Conservation (phyloP, 495 filamentous ascomycete species). For the Aspergillus bridgeri region DNA sequence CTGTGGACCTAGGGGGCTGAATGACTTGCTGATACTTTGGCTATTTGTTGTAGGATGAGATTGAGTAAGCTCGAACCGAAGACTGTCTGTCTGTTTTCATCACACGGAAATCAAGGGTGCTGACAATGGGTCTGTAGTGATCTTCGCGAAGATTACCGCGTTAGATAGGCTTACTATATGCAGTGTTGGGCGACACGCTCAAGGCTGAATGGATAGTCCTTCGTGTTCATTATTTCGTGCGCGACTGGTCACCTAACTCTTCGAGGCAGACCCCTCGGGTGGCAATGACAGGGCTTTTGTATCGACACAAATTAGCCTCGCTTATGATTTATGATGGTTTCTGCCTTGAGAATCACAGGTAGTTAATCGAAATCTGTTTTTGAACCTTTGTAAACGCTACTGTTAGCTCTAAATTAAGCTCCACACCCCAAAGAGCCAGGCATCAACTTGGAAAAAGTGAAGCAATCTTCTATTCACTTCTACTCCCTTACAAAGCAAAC, state of each 20-base stretch:
- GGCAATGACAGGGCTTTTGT: not conserved
- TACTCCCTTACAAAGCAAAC: not conserved
- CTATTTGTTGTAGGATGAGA: conserved; percentile 5
- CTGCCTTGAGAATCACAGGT: not conserved
- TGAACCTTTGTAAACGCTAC: not conserved
- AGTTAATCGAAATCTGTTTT: not conserved
- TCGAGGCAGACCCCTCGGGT: not conserved
- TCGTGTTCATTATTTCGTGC: not conserved
- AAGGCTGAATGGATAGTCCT: not conserved
- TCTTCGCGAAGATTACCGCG: conserved; percentile 8
- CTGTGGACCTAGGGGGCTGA: not conserved
- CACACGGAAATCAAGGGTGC: not conserved
- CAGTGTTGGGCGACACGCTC: no score
- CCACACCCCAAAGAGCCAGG: not conserved
- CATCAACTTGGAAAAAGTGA: not conserved
- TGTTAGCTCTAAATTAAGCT: not conserved
- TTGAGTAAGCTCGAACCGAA: conserved; percentile 7
- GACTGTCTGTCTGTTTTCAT: not conserved
- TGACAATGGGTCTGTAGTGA: no score
- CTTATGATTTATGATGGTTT: not conserved
- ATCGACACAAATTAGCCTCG: not conserved
- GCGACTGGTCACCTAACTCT: not conserved
- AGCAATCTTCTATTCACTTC: not conserved
- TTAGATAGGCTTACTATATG: conserved; percentile 7
- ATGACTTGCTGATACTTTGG: not conserved